Evolutionary conservation across 345 rosid genomes (phyloP).

Genomic region (Acer yangbiense): DNA sequence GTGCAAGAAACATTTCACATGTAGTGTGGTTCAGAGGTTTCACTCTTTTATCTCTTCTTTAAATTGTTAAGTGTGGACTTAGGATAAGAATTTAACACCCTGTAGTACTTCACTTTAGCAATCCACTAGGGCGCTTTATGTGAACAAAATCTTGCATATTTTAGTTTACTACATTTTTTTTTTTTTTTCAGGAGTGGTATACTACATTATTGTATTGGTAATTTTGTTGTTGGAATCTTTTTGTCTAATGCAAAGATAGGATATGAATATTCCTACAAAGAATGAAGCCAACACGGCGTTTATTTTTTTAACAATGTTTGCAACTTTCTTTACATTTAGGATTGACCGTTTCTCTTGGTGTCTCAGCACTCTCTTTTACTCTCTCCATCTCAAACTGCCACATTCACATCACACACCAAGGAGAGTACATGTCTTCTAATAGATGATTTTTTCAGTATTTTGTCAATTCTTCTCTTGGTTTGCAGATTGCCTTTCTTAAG

Average conservation of each 20-base stretch:
- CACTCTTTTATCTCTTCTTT: background rate
- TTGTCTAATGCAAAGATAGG: background rate
- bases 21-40: constrained; percentile 77
- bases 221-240: background rate
- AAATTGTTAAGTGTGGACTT: background rate
- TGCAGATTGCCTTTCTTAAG: constrained; percentile 65
- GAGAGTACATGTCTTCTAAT: background rate
- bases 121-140: background rate
- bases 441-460: background rate
- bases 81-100: background rate
- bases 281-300: background rate
- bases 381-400: background rate
- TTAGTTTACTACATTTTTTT: background rate
- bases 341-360: background rate
- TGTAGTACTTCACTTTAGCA: background rate
- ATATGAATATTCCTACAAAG: background rate
- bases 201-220: background rate
- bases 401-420: background rate
- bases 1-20: constrained; percentile 77
- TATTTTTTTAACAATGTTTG: background rate
- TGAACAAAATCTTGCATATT: background rate
- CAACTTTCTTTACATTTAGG: background rate
- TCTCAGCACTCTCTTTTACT: background rate
- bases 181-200: too few relatives aligned
- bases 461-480: constrained; percentile 12